Evolutionary conservation across 2,329 filamentous ascomycete genomes (phyloP), one percentile per base, ranked within the genome.

Genomic region (Saccharata proteae): DNA sequence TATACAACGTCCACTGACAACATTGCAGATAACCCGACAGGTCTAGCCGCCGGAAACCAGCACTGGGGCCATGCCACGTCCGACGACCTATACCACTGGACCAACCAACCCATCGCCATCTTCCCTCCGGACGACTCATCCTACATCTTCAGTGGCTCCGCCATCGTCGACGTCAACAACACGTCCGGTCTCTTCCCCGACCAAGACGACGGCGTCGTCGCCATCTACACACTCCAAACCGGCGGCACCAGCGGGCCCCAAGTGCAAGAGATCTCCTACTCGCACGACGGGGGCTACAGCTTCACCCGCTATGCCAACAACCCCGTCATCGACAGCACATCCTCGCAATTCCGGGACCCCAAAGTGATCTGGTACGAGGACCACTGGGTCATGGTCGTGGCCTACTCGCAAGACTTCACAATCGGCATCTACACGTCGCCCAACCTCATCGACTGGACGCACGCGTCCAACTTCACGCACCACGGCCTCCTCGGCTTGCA

Each of bases 51-150:
- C 5, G 71, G 71, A 2, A 71, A 74, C 37, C 67, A 77, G 43
- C 72, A 77, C 42, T 79, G 74, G 75, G 74, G 75, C 7, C 74
- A 79, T 43, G 73, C 73, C 3, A 77, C 73, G 2, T 72, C 66
- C 18, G 44, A 52, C 10, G 74, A 80, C 42, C 54, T 79, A 2
- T 77, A 74, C 42, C 66, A 69, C 36, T 80, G 74, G 75, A 58
- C 57, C 1, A 77, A 78, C 39, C 73, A 78, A 43, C 66, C 68
- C 4, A 71, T 79, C 39, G 74, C 74, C 7, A 55, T 80, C 51
- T 58, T 50, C 62, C 72, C 71, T 22, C 62, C 60, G 39, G 64
- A 69, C 2, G 69, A 68, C 31, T 64, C 65, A 15, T 61, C 60
- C 23, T 65, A 61, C 18, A 73, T 63, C 22, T 68, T 65, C 43